Conservation (phyloP, 2,329 filamentous ascomycete species). For the Sclerotinia subarctica region DNA sequence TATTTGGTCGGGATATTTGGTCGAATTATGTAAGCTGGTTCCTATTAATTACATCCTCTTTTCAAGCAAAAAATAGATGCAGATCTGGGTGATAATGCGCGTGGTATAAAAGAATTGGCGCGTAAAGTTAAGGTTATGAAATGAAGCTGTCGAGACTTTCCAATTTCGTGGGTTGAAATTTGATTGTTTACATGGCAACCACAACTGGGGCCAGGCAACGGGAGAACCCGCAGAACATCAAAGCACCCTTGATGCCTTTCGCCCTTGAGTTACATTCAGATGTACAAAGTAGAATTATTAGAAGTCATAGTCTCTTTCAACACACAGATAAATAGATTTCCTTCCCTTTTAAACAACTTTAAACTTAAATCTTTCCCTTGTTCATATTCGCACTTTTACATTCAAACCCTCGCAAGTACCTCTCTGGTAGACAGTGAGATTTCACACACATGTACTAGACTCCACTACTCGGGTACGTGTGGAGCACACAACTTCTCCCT, state of each 20-base stretch:
- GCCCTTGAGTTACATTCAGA: not conserved
- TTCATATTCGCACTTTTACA: not conserved
- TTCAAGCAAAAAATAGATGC: slow-evolving; percentile 20
- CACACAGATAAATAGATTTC: not conserved
- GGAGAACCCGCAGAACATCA: not conserved
- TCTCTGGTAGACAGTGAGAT: not conserved
- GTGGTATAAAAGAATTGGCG: slow-evolving; percentile 24
- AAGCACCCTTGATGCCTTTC: not conserved
- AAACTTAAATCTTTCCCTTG: not conserved
- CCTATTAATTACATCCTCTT: slow-evolving; percentile 29
- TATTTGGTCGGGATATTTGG: slow-evolving; percentile 20
- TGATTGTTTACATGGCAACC: slow-evolving; percentile 12
- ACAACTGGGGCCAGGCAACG: not conserved
- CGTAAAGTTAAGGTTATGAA: not conserved
- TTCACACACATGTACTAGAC: not conserved
- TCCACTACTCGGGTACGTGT: not conserved
- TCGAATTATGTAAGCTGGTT: slow-evolving; percentile 23
- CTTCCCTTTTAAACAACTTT: not conserved
- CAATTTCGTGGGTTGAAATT: slow-evolving; percentile 1
- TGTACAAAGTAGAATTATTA: not conserved
- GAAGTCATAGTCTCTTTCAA: too few relatives aligned
- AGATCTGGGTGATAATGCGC: slow-evolving; percentile 31
- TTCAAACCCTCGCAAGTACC: not conserved
- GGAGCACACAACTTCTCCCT: not conserved
- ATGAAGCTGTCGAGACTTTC: slow-evolving; percentile 1